Conservation (phyloP, 2,329 filamentous ascomycete genomes). For the Juglanconis sp. region DNA sequence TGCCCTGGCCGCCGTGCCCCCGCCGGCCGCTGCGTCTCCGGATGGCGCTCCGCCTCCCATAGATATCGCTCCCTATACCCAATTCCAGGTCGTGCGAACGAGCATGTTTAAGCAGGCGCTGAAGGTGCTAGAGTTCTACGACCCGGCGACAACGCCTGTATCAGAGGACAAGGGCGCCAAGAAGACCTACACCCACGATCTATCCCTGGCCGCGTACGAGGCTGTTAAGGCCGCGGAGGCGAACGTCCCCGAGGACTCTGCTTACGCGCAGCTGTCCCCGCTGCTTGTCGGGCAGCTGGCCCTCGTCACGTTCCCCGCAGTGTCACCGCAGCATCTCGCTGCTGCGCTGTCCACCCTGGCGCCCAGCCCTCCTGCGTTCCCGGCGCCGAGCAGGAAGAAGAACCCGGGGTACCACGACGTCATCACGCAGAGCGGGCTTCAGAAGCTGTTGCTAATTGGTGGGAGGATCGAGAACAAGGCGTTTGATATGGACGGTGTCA, state of each 20-base stretch:
- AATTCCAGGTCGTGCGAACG: conserved; percentile 81
- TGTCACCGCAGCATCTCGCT: conserved; percentile 81
- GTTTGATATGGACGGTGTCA: conserved; percentile 70
- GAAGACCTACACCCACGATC: conserved; percentile 47
- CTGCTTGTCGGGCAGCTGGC: conserved; percentile 80
- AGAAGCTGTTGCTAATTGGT: conserved; percentile 83
- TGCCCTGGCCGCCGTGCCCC: conserved; percentile 40
- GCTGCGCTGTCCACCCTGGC: conserved; percentile 75
- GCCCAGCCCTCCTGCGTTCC: conserved; percentile 69
- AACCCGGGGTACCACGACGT: conserved; percentile 81
- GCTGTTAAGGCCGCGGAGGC: conserved; percentile 37
- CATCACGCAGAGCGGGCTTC: conserved; percentile 72
- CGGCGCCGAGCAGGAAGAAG: conserved; percentile 71
- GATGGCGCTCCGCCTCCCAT: conserved; percentile 32
- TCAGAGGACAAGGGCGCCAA: conserved; percentile 29
- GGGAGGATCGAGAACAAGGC: conserved; percentile 82
- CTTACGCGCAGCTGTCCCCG: conserved; percentile 63
- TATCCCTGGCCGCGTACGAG: conserved; percentile 52
- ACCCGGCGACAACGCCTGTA: conserved; percentile 36
- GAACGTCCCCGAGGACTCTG: conserved; percentile 32
- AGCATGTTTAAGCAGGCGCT: conserved; percentile 85
- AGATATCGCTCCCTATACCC: conserved; percentile 59
- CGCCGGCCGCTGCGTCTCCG: conserved; percentile 25
- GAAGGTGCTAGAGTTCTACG: conserved; percentile 81
- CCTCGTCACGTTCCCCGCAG: conserved; percentile 72